These are phyloP conservation scores for Fraxinus cuspidata DNA, from an alignment of 257 asterid genomes.

Conservation along the genomic window DNA sequence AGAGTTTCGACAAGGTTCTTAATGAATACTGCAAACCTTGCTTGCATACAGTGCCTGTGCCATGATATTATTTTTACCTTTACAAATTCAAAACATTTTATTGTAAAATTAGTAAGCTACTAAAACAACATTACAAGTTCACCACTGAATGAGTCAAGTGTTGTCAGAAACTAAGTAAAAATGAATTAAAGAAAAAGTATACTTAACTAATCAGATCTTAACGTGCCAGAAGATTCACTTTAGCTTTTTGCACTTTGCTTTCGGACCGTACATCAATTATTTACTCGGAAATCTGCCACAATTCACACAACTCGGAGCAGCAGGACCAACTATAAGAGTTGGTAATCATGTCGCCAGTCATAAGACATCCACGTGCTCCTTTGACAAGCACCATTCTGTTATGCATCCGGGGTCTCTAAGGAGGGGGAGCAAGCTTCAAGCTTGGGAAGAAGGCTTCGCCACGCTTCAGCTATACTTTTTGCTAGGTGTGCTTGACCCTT, in stretches of 20 bases:
- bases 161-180: not conserved
- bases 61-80: not conserved
- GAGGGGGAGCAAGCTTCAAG: constrained; percentile 68
- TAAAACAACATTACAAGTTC: not conserved
- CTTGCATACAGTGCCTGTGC: too few relatives aligned
- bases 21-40: not conserved
- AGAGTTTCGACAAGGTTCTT: not conserved
- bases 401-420: not conserved
- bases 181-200: constrained; percentile 3
- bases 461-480: constrained; percentile 73
- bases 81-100: not conserved
- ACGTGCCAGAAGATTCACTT: constrained; percentile 6
- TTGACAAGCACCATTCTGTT: not conserved
- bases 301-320: constrained; percentile 21
- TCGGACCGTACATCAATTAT: constrained; percentile 5
- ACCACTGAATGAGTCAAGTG: not conserved
- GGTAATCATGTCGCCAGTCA: not conserved
- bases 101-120: not conserved
- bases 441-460: constrained; percentile 98
- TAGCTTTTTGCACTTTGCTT: not conserved
- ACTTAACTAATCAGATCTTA: not conserved
- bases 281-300: constrained; percentile 10
- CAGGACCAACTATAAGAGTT: not conserved
- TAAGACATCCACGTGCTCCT: not conserved
- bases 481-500: constrained; percentile 83